Evolutionary conservation across 768 basidiomycete species (phyloP).

Genomic region (Tylopilus intermedius): DNA sequence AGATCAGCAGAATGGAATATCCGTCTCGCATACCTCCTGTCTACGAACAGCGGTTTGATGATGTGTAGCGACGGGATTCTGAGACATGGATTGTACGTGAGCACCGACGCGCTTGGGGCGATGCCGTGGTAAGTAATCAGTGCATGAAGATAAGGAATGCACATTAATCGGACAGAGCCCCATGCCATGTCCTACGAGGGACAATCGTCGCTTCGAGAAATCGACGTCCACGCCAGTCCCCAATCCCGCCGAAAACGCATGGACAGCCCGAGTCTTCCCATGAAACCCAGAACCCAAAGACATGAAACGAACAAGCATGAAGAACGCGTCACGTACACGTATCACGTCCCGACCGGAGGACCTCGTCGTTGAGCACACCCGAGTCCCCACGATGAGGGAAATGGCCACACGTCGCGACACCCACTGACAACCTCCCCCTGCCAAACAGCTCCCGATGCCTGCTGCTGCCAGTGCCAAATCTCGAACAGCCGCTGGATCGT

Average conservation of each 20-base stretch:
- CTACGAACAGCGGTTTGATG: background rate
- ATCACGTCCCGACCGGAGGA: background rate
- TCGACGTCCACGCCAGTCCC: conserved; percentile 4
- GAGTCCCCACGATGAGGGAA: conserved; percentile 8
- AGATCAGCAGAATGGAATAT: background rate
- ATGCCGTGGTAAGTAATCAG: background rate
- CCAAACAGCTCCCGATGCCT: too few relatives aligned
- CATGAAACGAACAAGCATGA: background rate
- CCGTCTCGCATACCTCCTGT: background rate
- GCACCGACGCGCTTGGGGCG: background rate
- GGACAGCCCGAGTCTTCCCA: conserved; percentile 5
- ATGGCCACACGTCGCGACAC: conserved; percentile 6
- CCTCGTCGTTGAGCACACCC: conserved; percentile 5
- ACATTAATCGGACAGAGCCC: background rate
- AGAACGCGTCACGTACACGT: background rate
- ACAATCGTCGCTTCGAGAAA: conserved; percentile 4
- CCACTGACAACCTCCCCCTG: background rate
- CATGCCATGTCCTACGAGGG: background rate
- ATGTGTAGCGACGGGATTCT: conserved; percentile 8
- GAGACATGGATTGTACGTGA: conserved; percentile 1
- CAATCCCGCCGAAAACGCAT: conserved; percentile 2
- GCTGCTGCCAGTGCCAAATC: too few relatives aligned
- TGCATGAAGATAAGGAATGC: background rate
- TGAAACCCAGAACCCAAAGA: background rate
- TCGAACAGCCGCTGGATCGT: too few relatives aligned